Evolutionary conservation across 2,329 filamentous ascomycete genomes (phyloP), one percentile per base, ranked within the genome.

Genomic region (Cordyceps tenuipes): DNA sequence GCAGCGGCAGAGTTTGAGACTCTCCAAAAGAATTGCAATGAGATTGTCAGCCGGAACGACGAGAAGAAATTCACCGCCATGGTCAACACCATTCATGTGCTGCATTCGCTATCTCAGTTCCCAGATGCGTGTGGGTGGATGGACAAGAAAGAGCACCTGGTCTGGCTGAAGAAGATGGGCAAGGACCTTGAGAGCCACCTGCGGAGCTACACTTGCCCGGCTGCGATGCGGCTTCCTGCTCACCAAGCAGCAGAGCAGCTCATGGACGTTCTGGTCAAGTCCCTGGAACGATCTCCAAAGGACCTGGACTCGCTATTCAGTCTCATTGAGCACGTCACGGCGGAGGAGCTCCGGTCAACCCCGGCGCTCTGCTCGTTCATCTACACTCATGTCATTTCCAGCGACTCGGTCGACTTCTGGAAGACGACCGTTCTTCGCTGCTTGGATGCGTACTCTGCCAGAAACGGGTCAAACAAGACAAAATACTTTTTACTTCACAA

Each of bases 401-500:
- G 83, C 70, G 84, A 91, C 34, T 92, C 90, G 0, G 83, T 94
- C 26, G 91, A 95, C 17, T 94, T 92, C 69, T 92, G 91, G 81
- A 90, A 88, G 66, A 83, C 84, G 5, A 82, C 95, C 2, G 82
- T 97, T 47, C 83, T 93, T 68, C 88, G 90, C 58, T 96, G 91
- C 68, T 82, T 99, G 51, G 92, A 97, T 60, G 79, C 91, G 0
- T 99, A 97, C 71, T 87, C 89, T 7, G 84, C 86, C 54, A 90
- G 88, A 68, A 83, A 79, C 50, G 89, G 87, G 13, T 86, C 89
- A 0, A 94, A 97, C 73, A 92, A 89, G 76, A 90, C 90, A 49
- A 99, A 99, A 73, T 89, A 91, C 57, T 99, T 96, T 71, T 79
- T 95, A 41, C 86, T 99, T 69, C 91, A 91, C 70, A 87, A 96